Conservation (phyloP, 495 filamentous ascomycete species). For the Penicillium canariense region DNA sequence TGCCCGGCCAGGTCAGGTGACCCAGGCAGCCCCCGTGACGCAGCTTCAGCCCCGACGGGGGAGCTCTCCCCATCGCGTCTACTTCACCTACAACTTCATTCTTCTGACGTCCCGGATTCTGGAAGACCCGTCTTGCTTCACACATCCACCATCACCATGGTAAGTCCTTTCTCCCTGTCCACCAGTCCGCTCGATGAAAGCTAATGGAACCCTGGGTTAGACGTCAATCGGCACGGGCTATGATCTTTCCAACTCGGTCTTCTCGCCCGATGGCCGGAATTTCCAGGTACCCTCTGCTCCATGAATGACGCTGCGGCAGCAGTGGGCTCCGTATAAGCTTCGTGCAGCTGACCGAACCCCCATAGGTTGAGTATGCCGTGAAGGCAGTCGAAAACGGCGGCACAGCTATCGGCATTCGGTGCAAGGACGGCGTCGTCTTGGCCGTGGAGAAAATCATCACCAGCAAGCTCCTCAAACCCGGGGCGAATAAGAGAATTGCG, state of each 20-base stretch:
- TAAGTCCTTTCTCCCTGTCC: conserved; percentile 15
- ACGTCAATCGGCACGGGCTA: conserved; percentile 99
- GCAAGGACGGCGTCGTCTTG: conserved; percentile 94
- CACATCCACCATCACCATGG: conserved; percentile 32
- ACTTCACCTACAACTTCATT: conserved; percentile 9
- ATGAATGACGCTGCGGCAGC: not conserved
- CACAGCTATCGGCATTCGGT: conserved; percentile 92
- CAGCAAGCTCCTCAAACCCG: conserved; percentile 90
- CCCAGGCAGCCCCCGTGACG: conserved; percentile 33
- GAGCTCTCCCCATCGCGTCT: conserved; percentile 23
- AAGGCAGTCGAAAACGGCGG: conserved; percentile 99
- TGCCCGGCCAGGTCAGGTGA: conserved; percentile 12
- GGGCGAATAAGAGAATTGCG: conserved; percentile 93
- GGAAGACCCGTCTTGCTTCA: conserved; percentile 7
- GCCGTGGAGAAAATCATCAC: conserved; percentile 95
- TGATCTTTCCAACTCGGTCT: conserved; percentile 98
- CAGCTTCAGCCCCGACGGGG: conserved; percentile 14
- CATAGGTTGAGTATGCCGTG: conserved; percentile 89
- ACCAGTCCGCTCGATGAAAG: not conserved
- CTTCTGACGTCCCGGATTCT: conserved; percentile 3
- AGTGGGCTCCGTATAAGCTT: conserved; percentile 1
- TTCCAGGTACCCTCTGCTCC: conserved; percentile 64
- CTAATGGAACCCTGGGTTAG: conserved; percentile 43
- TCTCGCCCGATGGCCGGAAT: conserved; percentile 97
- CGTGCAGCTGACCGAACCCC: not conserved